A percentile compares a stretch with the other conserved stretches of the same genome.
phyloP scores from a whole-genome alignment of 2,329 filamentous ascomycete species.

The Curvularia lunata region DNA sequence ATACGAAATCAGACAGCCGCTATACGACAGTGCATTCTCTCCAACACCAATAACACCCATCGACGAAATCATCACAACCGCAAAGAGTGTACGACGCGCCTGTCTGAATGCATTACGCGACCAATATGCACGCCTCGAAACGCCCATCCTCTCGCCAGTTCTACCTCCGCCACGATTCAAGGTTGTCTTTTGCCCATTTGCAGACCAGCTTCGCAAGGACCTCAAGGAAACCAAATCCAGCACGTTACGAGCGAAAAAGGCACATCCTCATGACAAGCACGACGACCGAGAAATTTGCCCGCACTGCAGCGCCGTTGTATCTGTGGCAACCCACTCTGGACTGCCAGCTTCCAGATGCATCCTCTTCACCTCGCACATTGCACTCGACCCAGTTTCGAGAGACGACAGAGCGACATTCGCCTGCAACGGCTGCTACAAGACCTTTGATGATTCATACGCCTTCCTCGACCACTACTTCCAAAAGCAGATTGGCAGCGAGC shows the following conservation, averaged over 20 bases:
- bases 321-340: constrained; percentile 42
- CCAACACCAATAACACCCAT: constrained; percentile 30
- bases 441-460: constrained; percentile 43
- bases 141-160: constrained; percentile 25
- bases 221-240: constrained; percentile 25
- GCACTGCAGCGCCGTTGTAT: constrained; percentile 39
- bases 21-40: constrained; percentile 38
- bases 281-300: constrained; percentile 46
- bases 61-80: constrained; percentile 39
- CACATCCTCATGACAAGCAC: constrained; percentile 36
- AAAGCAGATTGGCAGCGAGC: constrained; percentile 42
- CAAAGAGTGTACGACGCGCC: constrained; percentile 41
- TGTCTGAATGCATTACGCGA: constrained; percentile 40
- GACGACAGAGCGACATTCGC: constrained; percentile 39
- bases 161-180: constrained; percentile 46
- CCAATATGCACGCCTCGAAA: constrained; percentile 36
- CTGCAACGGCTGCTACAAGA: constrained; percentile 47
- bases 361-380: constrained; percentile 42
- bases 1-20: constrained; percentile 41
- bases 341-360: constrained; percentile 39
- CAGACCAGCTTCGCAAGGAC: constrained; percentile 37
- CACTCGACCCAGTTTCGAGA: constrained; percentile 4
- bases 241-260: constrained; percentile 35
- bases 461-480: constrained; percentile 47
- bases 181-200: constrained; percentile 43